Conservation (phyloP, 495 filamentous ascomycete species). For the Polyplosphaeria fusca region DNA sequence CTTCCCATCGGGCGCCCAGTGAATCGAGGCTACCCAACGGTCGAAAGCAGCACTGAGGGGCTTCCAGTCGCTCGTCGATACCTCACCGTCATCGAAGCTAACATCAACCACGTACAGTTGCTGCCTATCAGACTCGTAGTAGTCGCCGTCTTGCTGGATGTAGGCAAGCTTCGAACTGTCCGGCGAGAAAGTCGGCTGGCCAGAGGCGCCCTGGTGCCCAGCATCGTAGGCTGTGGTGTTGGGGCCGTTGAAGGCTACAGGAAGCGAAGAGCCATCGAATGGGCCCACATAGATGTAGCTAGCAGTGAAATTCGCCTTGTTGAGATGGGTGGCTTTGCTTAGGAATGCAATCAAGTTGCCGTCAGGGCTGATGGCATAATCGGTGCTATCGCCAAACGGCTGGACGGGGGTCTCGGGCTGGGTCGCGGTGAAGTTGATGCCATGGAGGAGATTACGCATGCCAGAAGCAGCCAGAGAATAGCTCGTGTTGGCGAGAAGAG, state of each 20-base stretch:
- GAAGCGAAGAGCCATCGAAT: slow-evolving; percentile 42
- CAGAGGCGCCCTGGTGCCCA: slow-evolving; percentile 59
- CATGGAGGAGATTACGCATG: slow-evolving; percentile 46
- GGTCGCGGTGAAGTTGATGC: slow-evolving; percentile 43
- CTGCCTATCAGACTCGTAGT: slow-evolving; percentile 82
- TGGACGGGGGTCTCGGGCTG: slow-evolving; percentile 49
- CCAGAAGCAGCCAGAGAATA: slow-evolving; percentile 20
- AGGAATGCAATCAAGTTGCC: slow-evolving; percentile 65
- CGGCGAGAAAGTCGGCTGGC: slow-evolving; percentile 69
- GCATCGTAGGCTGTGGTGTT: slow-evolving; percentile 41
- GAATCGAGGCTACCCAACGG: slow-evolving; percentile 24
- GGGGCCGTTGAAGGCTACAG: slow-evolving; percentile 45
- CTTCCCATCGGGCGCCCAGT: slow-evolving; percentile 31
- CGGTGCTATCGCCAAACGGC: slow-evolving; percentile 55
- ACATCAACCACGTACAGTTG: slow-evolving; percentile 57
- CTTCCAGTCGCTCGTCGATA: slow-evolving; percentile 15
- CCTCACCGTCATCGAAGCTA: not conserved
- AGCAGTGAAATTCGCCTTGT: slow-evolving; percentile 76
- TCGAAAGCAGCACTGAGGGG: slow-evolving; percentile 23
- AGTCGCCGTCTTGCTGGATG: slow-evolving; percentile 60
- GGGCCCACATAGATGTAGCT: slow-evolving; percentile 71
- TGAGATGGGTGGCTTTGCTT: slow-evolving; percentile 73
- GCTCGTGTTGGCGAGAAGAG: slow-evolving; percentile 35
- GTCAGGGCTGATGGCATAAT: slow-evolving; percentile 56
- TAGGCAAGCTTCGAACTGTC: slow-evolving; percentile 71